A percentile compares a stretch with the other conserved stretches of the same genome.
Evolutionary conservation across 1,284 basidiomycete species (phyloP).

Genomic region (Xerocomus cyaneibrunnescens): DNA sequence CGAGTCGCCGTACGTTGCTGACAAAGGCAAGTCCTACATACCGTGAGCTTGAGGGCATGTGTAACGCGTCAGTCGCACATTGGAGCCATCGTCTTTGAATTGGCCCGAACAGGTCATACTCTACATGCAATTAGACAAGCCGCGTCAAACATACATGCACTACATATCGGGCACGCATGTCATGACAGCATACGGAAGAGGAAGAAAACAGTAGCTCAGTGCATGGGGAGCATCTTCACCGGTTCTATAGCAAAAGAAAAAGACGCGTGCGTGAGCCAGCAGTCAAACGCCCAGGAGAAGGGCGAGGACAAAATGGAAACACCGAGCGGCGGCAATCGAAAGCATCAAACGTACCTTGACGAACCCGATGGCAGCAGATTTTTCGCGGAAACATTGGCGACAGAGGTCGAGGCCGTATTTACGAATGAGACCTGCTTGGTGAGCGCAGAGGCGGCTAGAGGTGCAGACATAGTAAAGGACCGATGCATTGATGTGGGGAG

Average conservation of each 20-base stretch:
- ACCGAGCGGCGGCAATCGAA: too few relatives aligned
- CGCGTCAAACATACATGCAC: too few relatives aligned
- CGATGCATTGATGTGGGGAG: neutral
- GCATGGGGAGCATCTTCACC: neutral
- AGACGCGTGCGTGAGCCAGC: neutral
- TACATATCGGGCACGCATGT: neutral
- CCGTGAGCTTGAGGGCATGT: too few relatives aligned
- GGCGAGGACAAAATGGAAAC: too few relatives aligned
- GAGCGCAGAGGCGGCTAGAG: conserved; percentile 87
- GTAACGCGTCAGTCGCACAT: too few relatives aligned
- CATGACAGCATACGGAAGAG: neutral
- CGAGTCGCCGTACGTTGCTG: too few relatives aligned
- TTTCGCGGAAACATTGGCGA: conserved; percentile 98
- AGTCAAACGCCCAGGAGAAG: too few relatives aligned
- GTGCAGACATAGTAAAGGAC: too few relatives aligned
- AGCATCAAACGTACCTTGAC: conserved; percentile 70
- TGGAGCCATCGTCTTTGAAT: too few relatives aligned
- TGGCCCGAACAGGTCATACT: too few relatives aligned
- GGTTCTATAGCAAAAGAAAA: neutral
- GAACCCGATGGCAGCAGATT: conserved; percentile 91
- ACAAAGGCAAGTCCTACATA: too few relatives aligned
- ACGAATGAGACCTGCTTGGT: conserved; percentile 95
- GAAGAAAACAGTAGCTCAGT: neutral
- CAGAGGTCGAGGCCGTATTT: conserved; percentile 95
- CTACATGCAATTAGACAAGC: too few relatives aligned